Conservation (phyloP, 2,329 filamentous ascomycete genomes). For the Capronia americana region DNA sequence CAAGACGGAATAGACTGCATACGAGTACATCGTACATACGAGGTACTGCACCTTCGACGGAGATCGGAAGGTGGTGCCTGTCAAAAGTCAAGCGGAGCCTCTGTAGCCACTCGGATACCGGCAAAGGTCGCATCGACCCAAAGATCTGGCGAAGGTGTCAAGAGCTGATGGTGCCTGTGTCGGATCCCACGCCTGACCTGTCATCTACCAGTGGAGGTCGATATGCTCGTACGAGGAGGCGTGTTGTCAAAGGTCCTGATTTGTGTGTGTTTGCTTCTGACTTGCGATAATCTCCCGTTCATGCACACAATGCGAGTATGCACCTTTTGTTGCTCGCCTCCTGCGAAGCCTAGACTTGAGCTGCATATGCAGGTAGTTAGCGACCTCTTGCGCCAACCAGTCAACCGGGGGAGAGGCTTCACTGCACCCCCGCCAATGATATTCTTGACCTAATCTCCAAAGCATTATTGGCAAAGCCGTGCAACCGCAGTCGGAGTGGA, state of each 20-base stretch:
- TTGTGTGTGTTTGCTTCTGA: not conserved
- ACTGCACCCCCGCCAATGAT: conserved; percentile 20
- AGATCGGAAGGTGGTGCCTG: conserved; percentile 10
- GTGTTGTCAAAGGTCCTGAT: not conserved
- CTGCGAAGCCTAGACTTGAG: conserved; percentile 1
- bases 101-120: conserved; percentile 32
- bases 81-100: conserved; percentile 25
- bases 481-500: conserved; percentile 26
- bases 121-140: conserved; percentile 30
- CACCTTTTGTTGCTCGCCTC: conserved; percentile 1
- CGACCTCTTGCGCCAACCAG: conserved; percentile 6
- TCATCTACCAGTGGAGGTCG: conserved; percentile 10
- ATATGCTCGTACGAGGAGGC: conserved; percentile 3
- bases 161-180: conserved; percentile 14
- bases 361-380: conserved; percentile 9
- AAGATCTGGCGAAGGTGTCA: conserved; percentile 33
- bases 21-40: too few species aligned
- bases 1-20: not conserved
- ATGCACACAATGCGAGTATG: conserved; percentile 8
- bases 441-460: conserved; percentile 29
- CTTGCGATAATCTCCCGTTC: conserved; percentile 12
- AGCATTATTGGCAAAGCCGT: conserved; percentile 24
- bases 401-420: conserved; percentile 3
- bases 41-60: not conserved
- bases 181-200: conserved; percentile 28